Evolutionary conservation across 768 basidiomycete species (phyloP), one percentile per base, ranked within the genome.

Genomic region (Hemileccinum impolitum): DNA sequence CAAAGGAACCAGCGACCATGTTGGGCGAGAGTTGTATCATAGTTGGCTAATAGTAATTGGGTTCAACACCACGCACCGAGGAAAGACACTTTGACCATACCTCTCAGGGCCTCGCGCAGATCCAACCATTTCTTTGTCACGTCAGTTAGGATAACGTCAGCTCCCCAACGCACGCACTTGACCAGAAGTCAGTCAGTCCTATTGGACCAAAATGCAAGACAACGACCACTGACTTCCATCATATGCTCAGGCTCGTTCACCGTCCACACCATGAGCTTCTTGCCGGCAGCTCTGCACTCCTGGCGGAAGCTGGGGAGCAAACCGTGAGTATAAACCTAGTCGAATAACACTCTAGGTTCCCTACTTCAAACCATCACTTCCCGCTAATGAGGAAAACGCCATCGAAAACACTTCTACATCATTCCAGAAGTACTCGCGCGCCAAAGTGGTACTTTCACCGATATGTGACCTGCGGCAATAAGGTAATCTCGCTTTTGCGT

Each of bases 241-340:
- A 93, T 92, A 61, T 92, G 84, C 46, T 81, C 82, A 10, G 83
- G 83, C 39, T 85, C 78, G 62, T 99, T 99, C 23, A 98, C 95
- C 0, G 96, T 99, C 96, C 94, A 97, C 3, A 93, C 91, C 80
- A 94, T 86, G 48, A 98, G 58, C 56, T 77, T 77, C 77, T 96
- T 96, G 17, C 87, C 87, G 1, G 82, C 82, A 14, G 63, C 73
- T 64, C 84, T 83, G 72, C 91, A 94, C 56, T 94, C 87, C 39
- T 74, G 69, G 47, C 85, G 73, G 74, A 99, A 97, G 72, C 94
- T 80, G 57, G 32, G 52, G 28, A 47, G 41, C 26, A 45, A 19
- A 42, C 47, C 39, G 49, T 43, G 32, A 41, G 31, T 32, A 54
- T 41, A 43, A 49, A 39, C 23, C 31, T 14, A 19, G 23, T 43